These are phyloP conservation scores for Aspergillus sp. DNA, from an alignment of 2,329 filamentous ascomycete species.

Conservation along the genomic window DNA sequence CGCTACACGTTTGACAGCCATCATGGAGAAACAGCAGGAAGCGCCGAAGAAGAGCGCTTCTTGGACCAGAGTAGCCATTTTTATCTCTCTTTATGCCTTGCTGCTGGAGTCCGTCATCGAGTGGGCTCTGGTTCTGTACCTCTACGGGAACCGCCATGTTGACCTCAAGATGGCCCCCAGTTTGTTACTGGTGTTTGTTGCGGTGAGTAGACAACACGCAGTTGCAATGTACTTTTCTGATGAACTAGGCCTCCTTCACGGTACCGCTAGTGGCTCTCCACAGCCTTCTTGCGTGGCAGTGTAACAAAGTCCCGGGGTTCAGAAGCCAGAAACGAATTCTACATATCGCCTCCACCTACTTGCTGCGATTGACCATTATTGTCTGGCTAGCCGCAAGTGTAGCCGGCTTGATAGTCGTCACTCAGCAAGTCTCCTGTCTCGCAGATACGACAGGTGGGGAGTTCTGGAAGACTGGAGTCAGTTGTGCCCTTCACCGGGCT, in stretches of 20 bases:
- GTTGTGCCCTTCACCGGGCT: constrained; percentile 37
- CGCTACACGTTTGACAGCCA: not conserved
- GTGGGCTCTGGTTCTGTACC: constrained; percentile 33
- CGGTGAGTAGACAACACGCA: constrained; percentile 25
- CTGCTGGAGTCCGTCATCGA: constrained; percentile 36
- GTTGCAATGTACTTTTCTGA: not conserved
- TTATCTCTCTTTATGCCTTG: constrained; percentile 34
- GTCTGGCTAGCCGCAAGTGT: constrained; percentile 39
- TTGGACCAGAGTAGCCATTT: constrained; percentile 37
- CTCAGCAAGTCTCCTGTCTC: constrained; percentile 35
- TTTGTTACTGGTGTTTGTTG: constrained; percentile 34
- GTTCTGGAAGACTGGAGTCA: constrained; percentile 37
- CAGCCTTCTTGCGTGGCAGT: constrained; percentile 40
- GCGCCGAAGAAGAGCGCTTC: constrained; percentile 26
- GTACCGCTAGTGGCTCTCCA: constrained; percentile 36
- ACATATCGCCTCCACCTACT: constrained; percentile 34
- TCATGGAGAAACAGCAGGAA: constrained; percentile 12
- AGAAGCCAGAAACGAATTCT: constrained; percentile 30
- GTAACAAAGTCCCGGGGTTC: constrained; percentile 31
- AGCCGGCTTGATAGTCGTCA: constrained; percentile 35
- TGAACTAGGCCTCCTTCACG: constrained; percentile 34
- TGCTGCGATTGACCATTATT: constrained; percentile 34
- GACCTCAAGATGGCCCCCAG: constrained; percentile 40
- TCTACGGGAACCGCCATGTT: constrained; percentile 34
- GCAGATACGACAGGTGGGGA: constrained; percentile 21